Percentiles rank a stretch among this genome's conserved stretches.
Evolutionary conservation across 495 filamentous ascomycete genomes (phyloP).

Genomic region (Hyphodiscus hymeniophilus): DNA sequence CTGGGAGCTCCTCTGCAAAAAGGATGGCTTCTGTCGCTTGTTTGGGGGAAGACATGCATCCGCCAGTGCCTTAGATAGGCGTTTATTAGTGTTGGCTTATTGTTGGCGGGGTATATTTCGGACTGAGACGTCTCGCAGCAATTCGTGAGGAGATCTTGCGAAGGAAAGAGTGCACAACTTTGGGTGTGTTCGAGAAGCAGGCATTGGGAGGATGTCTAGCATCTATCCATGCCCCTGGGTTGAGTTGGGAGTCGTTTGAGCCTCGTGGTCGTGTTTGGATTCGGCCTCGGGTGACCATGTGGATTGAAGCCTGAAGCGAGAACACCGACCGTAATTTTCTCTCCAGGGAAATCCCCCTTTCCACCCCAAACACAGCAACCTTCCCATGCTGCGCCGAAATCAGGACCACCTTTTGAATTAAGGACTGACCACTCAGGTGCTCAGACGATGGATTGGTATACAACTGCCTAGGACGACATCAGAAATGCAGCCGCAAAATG

Average conservation of each 20-base stretch:
- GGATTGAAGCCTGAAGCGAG: slow-evolving; percentile 13
- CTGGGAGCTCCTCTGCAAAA: slow-evolving; percentile 10
- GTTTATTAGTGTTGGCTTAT: neutral
- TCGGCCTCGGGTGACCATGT: neutral
- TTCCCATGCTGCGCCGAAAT: neutral
- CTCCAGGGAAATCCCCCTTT: neutral
- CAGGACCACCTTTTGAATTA: too few species aligned
- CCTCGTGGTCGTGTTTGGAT: too few species aligned
- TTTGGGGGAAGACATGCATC: slow-evolving; percentile 24
- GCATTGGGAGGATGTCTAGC: neutral
- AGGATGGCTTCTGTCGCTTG: slow-evolving; percentile 13
- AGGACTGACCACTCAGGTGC: too few species aligned
- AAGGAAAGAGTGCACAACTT: neutral
- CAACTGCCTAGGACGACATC: too few species aligned
- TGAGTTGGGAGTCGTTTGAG: neutral
- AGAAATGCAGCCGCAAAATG: slow-evolving; percentile 12
- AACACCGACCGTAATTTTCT: neutral
- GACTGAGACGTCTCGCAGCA: neutral
- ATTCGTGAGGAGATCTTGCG: neutral
- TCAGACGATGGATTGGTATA: too few species aligned
- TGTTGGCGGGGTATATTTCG: slow-evolving; percentile 21
- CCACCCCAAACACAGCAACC: neutral
- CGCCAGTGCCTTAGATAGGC: slow-evolving; percentile 17
- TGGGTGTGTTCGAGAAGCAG: neutral
- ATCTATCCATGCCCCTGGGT: neutral